These are phyloP conservation scores for Backusella liffmaniae DNA, from an alignment of 192 early-diverging fungal species.

Conservation along the genomic window DNA sequence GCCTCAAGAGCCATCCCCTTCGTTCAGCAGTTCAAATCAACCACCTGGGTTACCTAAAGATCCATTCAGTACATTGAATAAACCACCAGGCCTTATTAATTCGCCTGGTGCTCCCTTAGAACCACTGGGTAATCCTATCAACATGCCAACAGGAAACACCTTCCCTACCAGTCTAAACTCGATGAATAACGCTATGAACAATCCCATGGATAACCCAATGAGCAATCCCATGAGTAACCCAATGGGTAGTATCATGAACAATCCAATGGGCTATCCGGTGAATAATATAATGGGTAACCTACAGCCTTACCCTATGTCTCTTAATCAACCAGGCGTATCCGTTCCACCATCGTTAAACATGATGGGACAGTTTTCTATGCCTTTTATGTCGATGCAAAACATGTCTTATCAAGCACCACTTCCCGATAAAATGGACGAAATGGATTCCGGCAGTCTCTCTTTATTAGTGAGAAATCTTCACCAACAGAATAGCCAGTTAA, in stretches of 20 bases:
- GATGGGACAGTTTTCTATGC: not conserved
- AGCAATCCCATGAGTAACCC: not conserved
- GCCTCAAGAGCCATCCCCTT: not conserved
- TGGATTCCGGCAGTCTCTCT: not conserved
- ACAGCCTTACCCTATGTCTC: not conserved
- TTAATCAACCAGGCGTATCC: not conserved
- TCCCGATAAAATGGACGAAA: not conserved
- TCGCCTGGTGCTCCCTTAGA: not conserved
- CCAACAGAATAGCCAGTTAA: constrained; percentile 43
- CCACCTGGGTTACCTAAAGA: not conserved
- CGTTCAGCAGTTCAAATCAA: not conserved
- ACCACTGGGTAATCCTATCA: not conserved
- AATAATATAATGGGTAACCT: not conserved
- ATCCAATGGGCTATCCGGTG: not conserved
- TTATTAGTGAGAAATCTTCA: constrained; percentile 33
- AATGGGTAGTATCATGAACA: not conserved
- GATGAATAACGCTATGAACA: not conserved
- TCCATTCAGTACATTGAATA: not conserved
- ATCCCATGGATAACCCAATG: not conserved
- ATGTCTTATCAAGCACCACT: not conserved
- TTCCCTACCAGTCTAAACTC: not conserved
- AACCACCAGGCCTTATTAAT: not conserved
- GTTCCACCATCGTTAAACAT: not conserved
- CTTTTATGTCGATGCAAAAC: not conserved
- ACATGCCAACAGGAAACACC: not conserved